Evolutionary conservation across 331 rosid genomes (phyloP).

Genomic region (Cucumis variabilis): DNA sequence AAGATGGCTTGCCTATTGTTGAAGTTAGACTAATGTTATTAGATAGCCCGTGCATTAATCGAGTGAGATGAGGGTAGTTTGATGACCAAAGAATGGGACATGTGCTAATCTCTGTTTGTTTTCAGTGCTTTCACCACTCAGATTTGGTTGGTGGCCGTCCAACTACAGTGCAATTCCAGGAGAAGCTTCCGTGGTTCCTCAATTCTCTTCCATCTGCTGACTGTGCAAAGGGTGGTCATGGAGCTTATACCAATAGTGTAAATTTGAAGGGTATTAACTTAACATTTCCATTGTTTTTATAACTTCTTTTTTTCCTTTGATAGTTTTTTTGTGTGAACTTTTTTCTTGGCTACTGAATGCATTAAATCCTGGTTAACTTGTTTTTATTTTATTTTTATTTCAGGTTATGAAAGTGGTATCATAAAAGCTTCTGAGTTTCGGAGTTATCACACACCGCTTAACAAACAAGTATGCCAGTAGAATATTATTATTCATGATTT

Average conservation of each 20-base stretch:
- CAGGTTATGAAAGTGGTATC: slow-evolving; percentile 83
- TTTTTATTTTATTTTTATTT: slow-evolving; percentile 29
- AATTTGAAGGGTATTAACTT: slow-evolving; percentile 76
- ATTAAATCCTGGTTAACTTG: not conserved
- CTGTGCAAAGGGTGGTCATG: slow-evolving; percentile 99
- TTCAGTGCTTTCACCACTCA: slow-evolving; percentile 92
- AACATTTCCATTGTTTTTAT: slow-evolving; percentile 28
- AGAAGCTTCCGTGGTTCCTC: slow-evolving; percentile 99
- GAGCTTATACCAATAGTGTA: slow-evolving; percentile 97
- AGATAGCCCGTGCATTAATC: not conserved
- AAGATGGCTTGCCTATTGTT: slow-evolving; percentile 25
- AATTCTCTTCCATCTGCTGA: slow-evolving; percentile 98
- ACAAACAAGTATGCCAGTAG: slow-evolving; percentile 68
- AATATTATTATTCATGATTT: slow-evolving; percentile 9
- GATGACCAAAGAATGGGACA: slow-evolving; percentile 16
- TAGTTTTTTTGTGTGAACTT: not conserved
- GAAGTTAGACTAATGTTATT: not conserved
- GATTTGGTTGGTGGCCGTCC: slow-evolving; percentile 95
- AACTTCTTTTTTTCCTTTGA: not conserved
- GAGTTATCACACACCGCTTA: slow-evolving; percentile 94
- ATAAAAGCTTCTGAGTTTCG: slow-evolving; percentile 94
- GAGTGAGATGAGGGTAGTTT: slow-evolving; percentile 1
- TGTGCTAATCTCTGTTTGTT: slow-evolving; percentile 46
- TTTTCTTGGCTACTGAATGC: not conserved
- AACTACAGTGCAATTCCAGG: slow-evolving; percentile 79